phyloP scores from a whole-genome alignment of 2,329 filamentous ascomycete genomes.

The Colletotrichum trifolii region DNA sequence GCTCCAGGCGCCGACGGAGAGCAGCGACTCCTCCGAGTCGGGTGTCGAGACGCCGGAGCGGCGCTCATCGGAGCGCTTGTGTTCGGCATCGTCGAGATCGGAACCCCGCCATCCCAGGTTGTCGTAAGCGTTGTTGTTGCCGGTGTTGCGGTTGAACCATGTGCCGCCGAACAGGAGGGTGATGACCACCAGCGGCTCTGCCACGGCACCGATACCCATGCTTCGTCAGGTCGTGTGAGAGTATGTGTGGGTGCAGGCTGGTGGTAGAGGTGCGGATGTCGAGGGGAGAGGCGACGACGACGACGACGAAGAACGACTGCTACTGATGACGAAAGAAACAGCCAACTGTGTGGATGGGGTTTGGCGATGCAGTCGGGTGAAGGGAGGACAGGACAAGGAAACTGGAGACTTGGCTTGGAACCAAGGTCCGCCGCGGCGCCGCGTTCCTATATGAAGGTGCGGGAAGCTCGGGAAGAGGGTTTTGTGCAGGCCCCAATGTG shows the following conservation, averaged over 20 bases:
- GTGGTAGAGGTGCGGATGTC: background rate
- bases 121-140: constrained; percentile 43
- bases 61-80: constrained; percentile 51
- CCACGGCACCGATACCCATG: constrained; percentile 54
- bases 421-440: constrained; percentile 17
- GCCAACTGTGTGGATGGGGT: background rate
- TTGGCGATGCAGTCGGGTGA: background rate
- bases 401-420: constrained; percentile 26
- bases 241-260: background rate
- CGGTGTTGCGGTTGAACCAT: constrained; percentile 55
- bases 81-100: constrained; percentile 25
- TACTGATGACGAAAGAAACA: constrained; percentile 17
- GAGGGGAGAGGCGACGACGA: background rate
- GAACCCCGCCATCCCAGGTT: constrained; percentile 34
- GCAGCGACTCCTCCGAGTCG: constrained; percentile 31
- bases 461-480: constrained; percentile 29
- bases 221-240: constrained; percentile 3
- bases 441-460: constrained; percentile 29
- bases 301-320: background rate
- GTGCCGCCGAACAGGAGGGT: constrained; percentile 56
- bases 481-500: constrained; percentile 16
- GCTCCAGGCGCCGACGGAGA: constrained; percentile 34
- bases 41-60: constrained; percentile 34
- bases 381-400: constrained; percentile 15
- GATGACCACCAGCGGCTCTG: constrained; percentile 56